phyloP scores from a whole-genome alignment of 2,329 filamentous ascomycete species.

The Coleophoma eucalyptorum region DNA sequence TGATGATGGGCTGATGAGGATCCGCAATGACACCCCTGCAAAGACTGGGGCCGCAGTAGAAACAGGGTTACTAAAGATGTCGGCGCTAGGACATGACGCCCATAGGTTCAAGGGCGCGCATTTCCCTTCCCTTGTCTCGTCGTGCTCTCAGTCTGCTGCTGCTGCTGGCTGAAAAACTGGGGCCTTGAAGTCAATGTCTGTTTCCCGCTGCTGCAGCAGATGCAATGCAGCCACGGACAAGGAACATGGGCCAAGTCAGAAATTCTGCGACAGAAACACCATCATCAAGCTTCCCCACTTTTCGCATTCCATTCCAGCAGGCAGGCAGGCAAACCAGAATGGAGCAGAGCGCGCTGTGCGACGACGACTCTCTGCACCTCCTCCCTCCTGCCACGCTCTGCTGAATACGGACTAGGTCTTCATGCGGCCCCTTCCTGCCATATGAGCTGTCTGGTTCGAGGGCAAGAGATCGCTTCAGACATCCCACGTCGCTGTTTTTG shows the following conservation, averaged over 20 bases:
- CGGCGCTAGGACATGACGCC: not conserved
- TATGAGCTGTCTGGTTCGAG: not conserved
- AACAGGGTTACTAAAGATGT: not conserved
- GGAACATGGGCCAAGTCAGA: not conserved
- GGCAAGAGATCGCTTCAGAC: not conserved
- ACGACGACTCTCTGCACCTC: not conserved
- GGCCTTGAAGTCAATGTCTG: not conserved
- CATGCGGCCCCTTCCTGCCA: not conserved
- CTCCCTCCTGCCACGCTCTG: not conserved
- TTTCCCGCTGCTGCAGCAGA: not conserved
- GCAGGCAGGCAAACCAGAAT: not conserved
- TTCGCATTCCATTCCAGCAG: not conserved
- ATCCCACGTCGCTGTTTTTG: conserved; percentile 1
- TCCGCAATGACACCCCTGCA: not conserved
- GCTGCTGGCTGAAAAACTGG: no score
- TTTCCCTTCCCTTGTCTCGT: not conserved
- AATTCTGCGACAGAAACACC: conserved; percentile 1
- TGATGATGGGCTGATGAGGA: not conserved
- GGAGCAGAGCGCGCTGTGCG: not conserved
- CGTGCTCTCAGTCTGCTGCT: not conserved
- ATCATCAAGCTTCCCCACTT: not conserved
- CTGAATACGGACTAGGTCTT: not conserved
- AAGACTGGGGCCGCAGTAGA: not conserved
- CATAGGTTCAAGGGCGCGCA: not conserved
- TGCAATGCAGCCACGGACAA: not conserved